Conservation (phyloP, 495 filamentous ascomycete species). For the Aspergillus diversus region DNA sequence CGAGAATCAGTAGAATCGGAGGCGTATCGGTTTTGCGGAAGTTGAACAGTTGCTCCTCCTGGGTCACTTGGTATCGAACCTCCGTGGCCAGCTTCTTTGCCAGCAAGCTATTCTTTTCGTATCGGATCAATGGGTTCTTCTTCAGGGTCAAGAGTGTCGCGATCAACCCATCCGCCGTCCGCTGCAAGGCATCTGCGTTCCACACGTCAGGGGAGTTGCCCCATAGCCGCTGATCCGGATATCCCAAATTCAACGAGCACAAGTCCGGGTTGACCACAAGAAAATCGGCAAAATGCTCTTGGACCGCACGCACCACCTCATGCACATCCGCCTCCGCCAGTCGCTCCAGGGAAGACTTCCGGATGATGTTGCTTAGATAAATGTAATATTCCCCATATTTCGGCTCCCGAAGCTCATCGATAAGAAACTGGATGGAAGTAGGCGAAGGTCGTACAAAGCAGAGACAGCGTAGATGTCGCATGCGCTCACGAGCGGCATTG, state of each 20-base stretch:
- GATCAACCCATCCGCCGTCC: constrained; percentile 84
- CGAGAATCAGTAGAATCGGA: constrained; percentile 86
- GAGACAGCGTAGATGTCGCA: constrained; percentile 93
- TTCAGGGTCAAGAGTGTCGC: constrained; percentile 84
- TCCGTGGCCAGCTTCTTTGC: constrained; percentile 93
- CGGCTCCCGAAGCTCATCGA: constrained; percentile 94
- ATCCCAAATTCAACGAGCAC: constrained; percentile 77
- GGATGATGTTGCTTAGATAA: constrained; percentile 95
- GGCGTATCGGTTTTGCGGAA: constrained; percentile 95
- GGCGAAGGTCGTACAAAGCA: constrained; percentile 91
- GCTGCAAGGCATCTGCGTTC: constrained; percentile 83
- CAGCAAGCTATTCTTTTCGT: constrained; percentile 87
- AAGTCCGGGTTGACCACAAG: constrained; percentile 93
- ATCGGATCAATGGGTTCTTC: constrained; percentile 93
- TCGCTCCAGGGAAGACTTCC: constrained; percentile 93
- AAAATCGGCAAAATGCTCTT: constrained; percentile 96
- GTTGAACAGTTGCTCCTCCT: constrained; percentile 97
- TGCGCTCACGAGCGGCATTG: constrained; percentile 90
- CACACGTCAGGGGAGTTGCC: constrained; percentile 78
- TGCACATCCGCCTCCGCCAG: constrained; percentile 98
- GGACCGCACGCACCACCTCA: constrained; percentile 88
- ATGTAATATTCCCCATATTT: constrained; percentile 98
- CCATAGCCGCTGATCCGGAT: constrained; percentile 76
- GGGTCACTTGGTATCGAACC: constrained; percentile 86
- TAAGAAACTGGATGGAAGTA: constrained; percentile 87